Evolutionary conservation across 306 rosid genomes (phyloP).

Genomic region (Notholithocarpus densiflorus): DNA sequence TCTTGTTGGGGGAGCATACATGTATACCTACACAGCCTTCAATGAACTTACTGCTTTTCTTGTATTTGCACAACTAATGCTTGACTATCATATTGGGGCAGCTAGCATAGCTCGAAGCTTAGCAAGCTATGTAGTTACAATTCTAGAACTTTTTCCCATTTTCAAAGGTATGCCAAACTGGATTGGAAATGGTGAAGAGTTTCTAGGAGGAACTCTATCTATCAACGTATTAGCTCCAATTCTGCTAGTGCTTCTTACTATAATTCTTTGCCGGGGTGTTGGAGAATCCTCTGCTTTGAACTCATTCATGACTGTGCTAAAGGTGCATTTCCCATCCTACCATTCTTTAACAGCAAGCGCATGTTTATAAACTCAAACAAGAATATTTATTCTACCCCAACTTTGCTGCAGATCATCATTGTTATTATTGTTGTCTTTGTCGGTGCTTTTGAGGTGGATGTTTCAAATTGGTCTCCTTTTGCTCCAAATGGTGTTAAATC

Average conservation of each 20-base stretch:
- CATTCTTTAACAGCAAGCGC: slow-evolving; percentile 12
- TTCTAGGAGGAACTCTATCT: slow-evolving; percentile 68
- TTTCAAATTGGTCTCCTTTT: slow-evolving; percentile 97
- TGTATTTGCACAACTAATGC: slow-evolving; percentile 87
- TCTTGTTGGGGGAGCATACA: slow-evolving; percentile 90
- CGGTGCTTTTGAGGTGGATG: slow-evolving; percentile 91
- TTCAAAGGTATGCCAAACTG: slow-evolving; percentile 79
- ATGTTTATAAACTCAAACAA: background rate
- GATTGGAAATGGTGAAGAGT: slow-evolving; percentile 84
- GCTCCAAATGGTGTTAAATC: slow-evolving; percentile 71
- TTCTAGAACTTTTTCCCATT: slow-evolving; percentile 77
- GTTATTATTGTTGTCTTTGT: slow-evolving; percentile 67
- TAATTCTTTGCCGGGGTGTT: slow-evolving; percentile 79
- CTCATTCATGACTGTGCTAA: slow-evolving; percentile 77
- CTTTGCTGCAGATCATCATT: slow-evolving; percentile 64
- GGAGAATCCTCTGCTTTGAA: slow-evolving; percentile 76
- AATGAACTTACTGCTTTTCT: slow-evolving; percentile 95
- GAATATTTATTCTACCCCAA: slow-evolving; percentile 15
- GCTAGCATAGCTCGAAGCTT: slow-evolving; percentile 96
- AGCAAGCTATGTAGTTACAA: slow-evolving; percentile 68
- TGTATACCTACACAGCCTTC: slow-evolving; percentile 88
- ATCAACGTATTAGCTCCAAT: slow-evolving; percentile 84
- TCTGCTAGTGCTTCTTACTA: slow-evolving; percentile 68
- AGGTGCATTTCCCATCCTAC: slow-evolving; percentile 49
- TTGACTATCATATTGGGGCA: slow-evolving; percentile 96